These are phyloP conservation scores for Bipolaris gigantea DNA, from an alignment of 2,329 filamentous ascomycete species.

Conservation along the genomic window DNA sequence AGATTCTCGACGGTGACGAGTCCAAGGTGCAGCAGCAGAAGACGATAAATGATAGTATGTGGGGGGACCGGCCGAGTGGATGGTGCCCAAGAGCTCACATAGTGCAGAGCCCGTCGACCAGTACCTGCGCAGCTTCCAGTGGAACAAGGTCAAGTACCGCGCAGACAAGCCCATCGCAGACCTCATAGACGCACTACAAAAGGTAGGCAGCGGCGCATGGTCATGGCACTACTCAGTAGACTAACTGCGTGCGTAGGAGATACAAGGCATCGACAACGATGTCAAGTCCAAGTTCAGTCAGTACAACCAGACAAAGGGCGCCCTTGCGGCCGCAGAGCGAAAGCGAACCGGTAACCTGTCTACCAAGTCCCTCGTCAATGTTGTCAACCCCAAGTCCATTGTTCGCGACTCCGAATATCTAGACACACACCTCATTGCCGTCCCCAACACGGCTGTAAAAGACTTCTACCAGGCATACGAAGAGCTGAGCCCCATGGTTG, in stretches of 20 bases:
- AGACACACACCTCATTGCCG: constrained; percentile 90
- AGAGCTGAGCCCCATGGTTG: constrained; percentile 85
- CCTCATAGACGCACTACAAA: constrained; percentile 83
- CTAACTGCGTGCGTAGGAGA: constrained; percentile 62
- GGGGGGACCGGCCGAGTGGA: neutral
- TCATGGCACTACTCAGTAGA: neutral
- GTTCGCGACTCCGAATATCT: constrained; percentile 94
- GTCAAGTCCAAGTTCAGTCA: constrained; percentile 93
- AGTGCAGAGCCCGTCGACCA: constrained; percentile 85
- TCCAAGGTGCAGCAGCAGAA: constrained; percentile 83
- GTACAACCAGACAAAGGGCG: constrained; percentile 89
- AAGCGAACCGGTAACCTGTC: constrained; percentile 93
- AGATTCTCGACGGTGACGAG: constrained; percentile 81
- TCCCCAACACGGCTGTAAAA: constrained; percentile 77
- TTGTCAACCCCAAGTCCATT: constrained; percentile 73
- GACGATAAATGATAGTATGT: constrained; percentile 83
- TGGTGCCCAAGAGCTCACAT: constrained; percentile 6
- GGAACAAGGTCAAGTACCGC: constrained; percentile 98
- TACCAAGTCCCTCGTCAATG: constrained; percentile 87
- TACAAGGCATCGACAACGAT: constrained; percentile 90
- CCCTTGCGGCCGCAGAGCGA: constrained; percentile 76
- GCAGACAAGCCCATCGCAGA: constrained; percentile 88
- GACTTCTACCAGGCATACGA: constrained; percentile 92
- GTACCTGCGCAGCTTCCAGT: constrained; percentile 84
- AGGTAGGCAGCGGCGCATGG: constrained; percentile 56